Evolutionary conservation across 345 rosid genomes (phyloP), one percentile per base, ranked within the genome.

Genomic region (Excoecaria cochinchinensis): DNA sequence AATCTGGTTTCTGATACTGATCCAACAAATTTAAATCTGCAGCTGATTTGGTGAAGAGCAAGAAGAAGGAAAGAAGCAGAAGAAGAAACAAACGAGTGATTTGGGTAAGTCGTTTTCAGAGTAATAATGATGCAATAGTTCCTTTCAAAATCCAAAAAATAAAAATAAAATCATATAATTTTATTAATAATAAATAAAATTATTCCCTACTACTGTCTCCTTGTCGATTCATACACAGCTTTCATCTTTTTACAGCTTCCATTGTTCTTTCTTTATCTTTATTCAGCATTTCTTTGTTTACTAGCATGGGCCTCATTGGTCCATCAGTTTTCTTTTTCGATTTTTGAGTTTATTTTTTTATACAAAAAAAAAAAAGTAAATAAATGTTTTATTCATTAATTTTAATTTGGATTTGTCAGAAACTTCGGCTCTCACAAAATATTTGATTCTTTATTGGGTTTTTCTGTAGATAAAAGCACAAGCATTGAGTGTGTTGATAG

Each of bases 101-200:
- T 51, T 50, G 66, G 87, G 88, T 81, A 77, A 64, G 90, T 89
- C 88, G 74, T 86, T 89, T 86, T 89, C 89, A 52, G 57, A 71
- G 75, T 70, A 77, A 69, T 84, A 82, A 81, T 82, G 82, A 76
- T 77, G 71, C 67, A 60, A 24, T 59, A 16, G 46, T 64, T 71
- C 53, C 73, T 82, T 79, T 73, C 74, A 44, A 6, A 44, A 44
- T 6, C 10, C 48, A 44, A 44, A 44, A 38, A 31, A 40, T 42
- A 53, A 76, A 67, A 74, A 74, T 67, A 61, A 65, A 70, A 70
- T 13, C 22, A 42, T 60, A 25, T 66, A 42, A 69, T 57, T 51
- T 58, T 59, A 44, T 74, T 59, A 57, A 56, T 38, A 60, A 9
- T 60, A 53, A 53, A 53, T 10, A 53, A 14, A 6, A 62, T 70